Evolutionary conservation across 805 yeast species (phyloP), one percentile per base, ranked within the genome.

Genomic region (Yarrowia porcina): DNA sequence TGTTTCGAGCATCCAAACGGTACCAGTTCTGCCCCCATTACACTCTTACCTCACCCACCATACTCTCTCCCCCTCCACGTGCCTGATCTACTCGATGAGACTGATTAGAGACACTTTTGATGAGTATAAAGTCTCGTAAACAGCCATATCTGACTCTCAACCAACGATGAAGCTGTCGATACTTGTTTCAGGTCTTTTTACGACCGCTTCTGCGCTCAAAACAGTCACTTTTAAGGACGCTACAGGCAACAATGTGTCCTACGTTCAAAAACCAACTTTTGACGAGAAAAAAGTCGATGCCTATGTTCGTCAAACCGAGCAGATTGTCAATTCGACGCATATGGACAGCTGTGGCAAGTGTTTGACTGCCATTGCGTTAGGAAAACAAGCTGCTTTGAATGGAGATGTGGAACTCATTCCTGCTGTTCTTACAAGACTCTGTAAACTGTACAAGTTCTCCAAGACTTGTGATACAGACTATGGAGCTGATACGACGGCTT

Each of bases 281-380:
- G 28, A 49, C 28, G 39, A 49, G 39, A 49, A 49, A 10, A 49
- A 49, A 13, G 56, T 49, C 21, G 56, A 49, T 13, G 56, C 56
- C 39, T 49, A 49, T 15, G 56, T 49, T 10, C 56, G 18, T 4
- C 56, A 49, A 2, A 49, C 56, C 2, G 56, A 49, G 30, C 56
- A 52, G 45, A 52, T 52, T 36, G 33, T 36, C 60, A 52, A 52
- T 12, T 52, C 60, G 10, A 36, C 60, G 15, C 45, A 52, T 21
- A 20, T 52, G 39, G 45, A 52, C 25, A 36, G 28, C 10, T 52
- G 60, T 8, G 42, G 45, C 42, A 52, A 52, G 45, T 52, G 60
- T 25, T n/a, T 52, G 60, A 52, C 60, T 0, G 45, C 60, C 10
- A 35, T 52, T 38, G 33, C 42, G 11, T 35, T 52, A 0, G 60